A percentile compares a stretch with the other conserved stretches of the same genome.
phyloP scores from a whole-genome alignment of 441 rosid species.

The Pelargonium australe region DNA sequence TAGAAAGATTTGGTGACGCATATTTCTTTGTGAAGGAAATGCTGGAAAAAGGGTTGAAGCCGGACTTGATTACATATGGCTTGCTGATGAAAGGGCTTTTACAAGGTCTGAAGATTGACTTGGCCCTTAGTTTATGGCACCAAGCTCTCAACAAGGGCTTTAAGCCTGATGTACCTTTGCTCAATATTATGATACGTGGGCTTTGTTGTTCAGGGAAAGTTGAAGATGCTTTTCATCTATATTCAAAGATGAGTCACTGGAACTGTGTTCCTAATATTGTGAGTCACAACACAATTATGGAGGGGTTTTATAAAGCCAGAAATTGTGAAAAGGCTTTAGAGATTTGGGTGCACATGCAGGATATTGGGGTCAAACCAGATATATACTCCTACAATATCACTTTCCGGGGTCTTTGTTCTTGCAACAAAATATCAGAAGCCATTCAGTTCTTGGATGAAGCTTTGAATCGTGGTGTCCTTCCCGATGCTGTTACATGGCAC shows the following conservation, averaged over 20 bases:
- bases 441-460: conserved; percentile 57
- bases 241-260: conserved; percentile 46
- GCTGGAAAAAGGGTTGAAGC: conserved; percentile 58
- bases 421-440: conserved; percentile 49
- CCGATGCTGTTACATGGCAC: conserved; percentile 65
- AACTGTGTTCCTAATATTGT: conserved; percentile 67
- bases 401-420: conserved; percentile 69
- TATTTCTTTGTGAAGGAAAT: conserved; percentile 61
- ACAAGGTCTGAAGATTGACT: conserved; percentile 51
- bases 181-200: conserved; percentile 78
- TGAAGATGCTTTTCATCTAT: conserved; percentile 51
- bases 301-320: conserved; percentile 61
- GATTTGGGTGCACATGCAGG: conserved; percentile 56
- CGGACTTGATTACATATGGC: conserved; percentile 74
- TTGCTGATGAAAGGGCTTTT: conserved; percentile 68
- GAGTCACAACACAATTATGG: conserved; percentile 75
- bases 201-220: conserved; percentile 66
- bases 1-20: conserved; percentile 57
- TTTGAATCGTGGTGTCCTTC: conserved; percentile 47
- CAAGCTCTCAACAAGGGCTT: conserved; percentile 48
- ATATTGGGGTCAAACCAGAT: conserved; percentile 56
- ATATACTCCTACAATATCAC: conserved; percentile 71
- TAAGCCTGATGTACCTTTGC: conserved; percentile 62
- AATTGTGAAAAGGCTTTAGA: conserved; percentile 48
- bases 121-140: conserved; percentile 62